Evolutionary conservation across 768 basidiomycete species (phyloP).

Genomic region (Podaxis sp.): DNA sequence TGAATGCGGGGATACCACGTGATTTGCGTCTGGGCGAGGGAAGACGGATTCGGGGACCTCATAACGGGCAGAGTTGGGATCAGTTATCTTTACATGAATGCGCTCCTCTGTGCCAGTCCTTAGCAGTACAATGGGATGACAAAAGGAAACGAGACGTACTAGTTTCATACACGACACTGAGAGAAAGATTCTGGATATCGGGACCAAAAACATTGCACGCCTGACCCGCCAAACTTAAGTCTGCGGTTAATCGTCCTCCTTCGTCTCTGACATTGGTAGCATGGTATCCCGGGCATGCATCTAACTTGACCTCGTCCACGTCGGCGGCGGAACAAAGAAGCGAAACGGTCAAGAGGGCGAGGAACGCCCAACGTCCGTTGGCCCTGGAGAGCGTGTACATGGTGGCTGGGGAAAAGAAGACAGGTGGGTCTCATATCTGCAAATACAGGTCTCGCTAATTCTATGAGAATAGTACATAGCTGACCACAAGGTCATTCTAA

Average conservation of each 20-base stretch:
- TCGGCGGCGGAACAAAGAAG: slow-evolving; percentile 14
- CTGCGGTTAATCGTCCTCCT: slow-evolving; percentile 44
- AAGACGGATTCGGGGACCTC: slow-evolving; percentile 65
- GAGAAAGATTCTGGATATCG: slow-evolving; percentile 45
- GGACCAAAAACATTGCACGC: slow-evolving; percentile 60
- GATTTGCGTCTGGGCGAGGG: slow-evolving; percentile 44
- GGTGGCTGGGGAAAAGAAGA: background rate
- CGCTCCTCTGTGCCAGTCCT: slow-evolving; percentile 40
- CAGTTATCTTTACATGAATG: slow-evolving; percentile 64
- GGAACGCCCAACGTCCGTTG: background rate
- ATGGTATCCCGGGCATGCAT: slow-evolving; percentile 61
- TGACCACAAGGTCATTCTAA: background rate
- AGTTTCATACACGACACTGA: slow-evolving; percentile 60
- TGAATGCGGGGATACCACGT: slow-evolving; percentile 23
- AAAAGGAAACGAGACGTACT: slow-evolving; percentile 25
- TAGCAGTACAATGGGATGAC: background rate
- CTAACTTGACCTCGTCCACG: slow-evolving; percentile 38
- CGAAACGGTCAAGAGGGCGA: background rate
- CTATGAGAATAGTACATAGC: background rate
- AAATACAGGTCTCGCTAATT: background rate
- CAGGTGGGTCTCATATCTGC: background rate
- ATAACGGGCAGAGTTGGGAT: slow-evolving; percentile 47
- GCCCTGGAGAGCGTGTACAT: slow-evolving; percentile 1
- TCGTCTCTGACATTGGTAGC: slow-evolving; percentile 41
- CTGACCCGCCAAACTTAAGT: slow-evolving; percentile 45